Evolutionary conservation across 2,329 filamentous ascomycete genomes (phyloP), one percentile per base, ranked within the genome.

Genomic region (Rutstroemia sp.): DNA sequence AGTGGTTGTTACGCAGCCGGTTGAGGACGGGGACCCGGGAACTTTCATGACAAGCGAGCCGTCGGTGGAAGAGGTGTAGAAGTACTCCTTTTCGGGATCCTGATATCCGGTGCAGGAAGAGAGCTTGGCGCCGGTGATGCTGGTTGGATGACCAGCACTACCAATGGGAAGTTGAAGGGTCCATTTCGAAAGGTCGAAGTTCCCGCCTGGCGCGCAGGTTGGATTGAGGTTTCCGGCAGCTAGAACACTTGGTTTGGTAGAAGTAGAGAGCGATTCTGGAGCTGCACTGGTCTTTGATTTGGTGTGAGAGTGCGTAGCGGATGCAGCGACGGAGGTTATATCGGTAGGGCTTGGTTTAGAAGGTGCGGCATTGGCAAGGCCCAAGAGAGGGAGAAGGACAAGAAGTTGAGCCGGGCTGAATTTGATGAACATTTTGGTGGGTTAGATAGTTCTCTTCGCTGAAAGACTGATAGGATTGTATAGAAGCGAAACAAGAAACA

Each of bases 21-120:
- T 61, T 30, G 54, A 62, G 16, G 60, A 58, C 1, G 68, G 64
- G 9, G 68, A 69, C 8, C 72, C 71, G 1, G 72, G 71, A 1
- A 74, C 73, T 62, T 71, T 72, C 66, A 73, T 70, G 21, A 73
- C 70, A 1, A 75, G 57, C 3, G 67, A 62, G n/a, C 70, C 71
- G 48, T 69, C 66, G 7, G 59, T 58, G 16, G 54, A 54, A 57
- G 68, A 65, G 39, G 70, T 72, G 65, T 67, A 73, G 67, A 74
- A 74, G 57, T 70, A 67, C 1, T 70, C 25, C 59, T 67, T 59
- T 18, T 23, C 23, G 7, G 49, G 41, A 48, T 62, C 58, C n/a
- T 67, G 45, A 61, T 68, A 75, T 8, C 73, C 73, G 4, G 58
- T 37, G 62, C 72, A 75, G 52, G 70, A 69, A n/a, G 64, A 54